A percentile compares a stretch with the other conserved stretches of the same genome.
Conservation (phyloP, 2,329 filamentous ascomycete genomes). For the Diaporthe citriasiana region DNA sequence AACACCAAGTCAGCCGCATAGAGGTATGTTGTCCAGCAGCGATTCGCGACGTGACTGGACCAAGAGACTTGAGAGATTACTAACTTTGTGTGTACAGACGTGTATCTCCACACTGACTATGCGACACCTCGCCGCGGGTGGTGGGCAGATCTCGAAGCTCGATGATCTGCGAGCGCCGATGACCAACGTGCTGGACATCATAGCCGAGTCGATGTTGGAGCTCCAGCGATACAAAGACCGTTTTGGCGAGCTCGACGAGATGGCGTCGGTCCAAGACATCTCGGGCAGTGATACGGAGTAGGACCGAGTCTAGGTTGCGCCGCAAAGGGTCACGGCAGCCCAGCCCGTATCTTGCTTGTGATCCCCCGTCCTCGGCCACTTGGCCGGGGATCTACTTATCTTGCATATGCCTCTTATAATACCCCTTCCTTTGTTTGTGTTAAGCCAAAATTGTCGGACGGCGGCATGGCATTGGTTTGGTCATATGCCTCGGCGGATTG, state of each 20-base stretch:
- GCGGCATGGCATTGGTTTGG: constrained; percentile 1
- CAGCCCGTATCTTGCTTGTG: not conserved
- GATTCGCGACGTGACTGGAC: not conserved
- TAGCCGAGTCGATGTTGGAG: constrained; percentile 74
- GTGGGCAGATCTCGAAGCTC: constrained; percentile 72
- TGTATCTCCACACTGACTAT: constrained; percentile 84
- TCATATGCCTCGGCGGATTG: not conserved
- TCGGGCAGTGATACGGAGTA: constrained; percentile 55
- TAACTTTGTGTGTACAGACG: constrained; percentile 69
- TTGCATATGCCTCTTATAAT: constrained; percentile 39
- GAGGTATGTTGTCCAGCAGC: constrained; percentile 74
- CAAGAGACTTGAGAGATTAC: not conserved
- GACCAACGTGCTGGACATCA: constrained; percentile 74
- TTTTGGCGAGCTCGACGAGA: constrained; percentile 60
- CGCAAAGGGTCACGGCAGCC: not conserved
- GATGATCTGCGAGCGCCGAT: constrained; percentile 85
- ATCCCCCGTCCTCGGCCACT: not conserved
- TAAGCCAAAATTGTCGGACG: constrained; percentile 16
- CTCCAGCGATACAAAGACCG: constrained; percentile 71
- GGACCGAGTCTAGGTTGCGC: constrained; percentile 45
- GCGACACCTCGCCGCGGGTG: constrained; percentile 82
- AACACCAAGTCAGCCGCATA: constrained; percentile 95
- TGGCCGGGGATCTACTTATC: constrained; percentile 23
- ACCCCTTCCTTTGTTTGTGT: constrained; percentile 20
- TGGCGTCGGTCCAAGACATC: constrained; percentile 44